Percentiles rank a stretch among this genome's conserved stretches.
These are phyloP conservation scores for Citrus sinensis DNA, from an alignment of 345 rosid genomes.

Conservation along the genomic window DNA sequence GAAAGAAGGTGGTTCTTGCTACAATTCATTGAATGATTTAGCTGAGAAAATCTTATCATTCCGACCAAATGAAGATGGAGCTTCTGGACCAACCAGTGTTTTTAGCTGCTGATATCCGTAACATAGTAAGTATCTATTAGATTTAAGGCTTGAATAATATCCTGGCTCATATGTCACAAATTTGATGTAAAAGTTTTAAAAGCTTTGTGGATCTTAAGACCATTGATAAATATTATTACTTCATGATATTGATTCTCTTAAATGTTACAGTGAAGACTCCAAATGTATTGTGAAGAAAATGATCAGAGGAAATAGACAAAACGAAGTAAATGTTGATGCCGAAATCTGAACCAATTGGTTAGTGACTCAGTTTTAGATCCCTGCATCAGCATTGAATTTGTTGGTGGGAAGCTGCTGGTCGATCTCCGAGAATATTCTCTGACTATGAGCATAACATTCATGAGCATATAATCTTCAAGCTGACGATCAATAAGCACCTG, in stretches of 20 bases:
- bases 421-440: too few species aligned
- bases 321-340: too few species aligned
- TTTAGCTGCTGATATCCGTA: neutral
- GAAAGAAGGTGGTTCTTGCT: conserved; percentile 18
- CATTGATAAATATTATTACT: neutral
- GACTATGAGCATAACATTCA: too few species aligned
- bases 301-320: too few species aligned
- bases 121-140: neutral
- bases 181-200: neutral
- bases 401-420: too few species aligned
- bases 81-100: too few species aligned
- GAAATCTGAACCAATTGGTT: too few species aligned
- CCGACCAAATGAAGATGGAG: neutral
- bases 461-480: too few species aligned
- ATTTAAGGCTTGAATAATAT: neutral
- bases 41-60: conserved; percentile 13
- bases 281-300: too few species aligned
- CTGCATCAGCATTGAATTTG: too few species aligned
- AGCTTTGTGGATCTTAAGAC: neutral
- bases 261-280: neutral
- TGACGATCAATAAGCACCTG: too few species aligned
- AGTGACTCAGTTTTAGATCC: too few species aligned
- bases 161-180: neutral
- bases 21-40: conserved; percentile 18
- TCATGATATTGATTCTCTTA: neutral